A percentile compares a stretch with the other conserved stretches of the same genome.
Conservation (phyloP, 1,284 basidiomycete genomes). For the Exobasidium cylindrosporum region DNA sequence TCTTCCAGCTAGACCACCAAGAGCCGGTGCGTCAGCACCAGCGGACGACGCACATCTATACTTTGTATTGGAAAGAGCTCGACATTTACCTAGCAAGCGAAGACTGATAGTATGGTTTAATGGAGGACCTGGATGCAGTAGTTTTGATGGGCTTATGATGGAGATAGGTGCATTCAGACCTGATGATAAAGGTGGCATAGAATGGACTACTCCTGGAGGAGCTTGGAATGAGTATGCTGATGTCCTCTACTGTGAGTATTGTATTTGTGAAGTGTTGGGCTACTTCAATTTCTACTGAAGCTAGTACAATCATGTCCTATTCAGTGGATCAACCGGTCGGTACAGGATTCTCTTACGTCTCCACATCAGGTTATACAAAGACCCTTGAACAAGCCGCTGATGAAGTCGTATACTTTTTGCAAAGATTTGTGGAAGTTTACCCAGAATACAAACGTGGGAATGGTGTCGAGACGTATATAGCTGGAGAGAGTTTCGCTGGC, state of each 20-base stretch:
- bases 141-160: constrained; percentile 97
- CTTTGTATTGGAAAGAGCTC: constrained; percentile 86
- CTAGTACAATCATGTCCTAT: constrained; percentile 58
- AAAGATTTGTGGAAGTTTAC: constrained; percentile 83
- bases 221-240: constrained; percentile 99
- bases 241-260: constrained; percentile 76
- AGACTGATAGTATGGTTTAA: constrained; percentile 95
- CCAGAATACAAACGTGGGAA: constrained; percentile 73
- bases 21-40: constrained; percentile 14
- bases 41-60: constrained; percentile 70
- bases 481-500: constrained; percentile 22
- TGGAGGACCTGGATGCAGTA: constrained; percentile 85
- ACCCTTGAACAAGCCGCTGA: constrained; percentile 65
- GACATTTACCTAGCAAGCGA: constrained; percentile 79
- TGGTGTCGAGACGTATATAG: constrained; percentile 66
- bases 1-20: constrained; percentile 26
- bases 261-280: too few relatives aligned
- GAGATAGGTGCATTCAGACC: constrained; percentile 82
- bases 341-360: constrained; percentile 86
- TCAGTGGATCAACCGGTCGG: constrained; percentile 87
- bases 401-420: constrained; percentile 79
- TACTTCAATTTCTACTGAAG: too few relatives aligned
- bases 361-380: constrained; percentile 81
- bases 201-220: constrained; percentile 67
- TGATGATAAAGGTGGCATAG: constrained; percentile 74